Evolutionary conservation across 148 eudicot genomes (phyloP).

Genomic region (Euryodendron excelsum): DNA sequence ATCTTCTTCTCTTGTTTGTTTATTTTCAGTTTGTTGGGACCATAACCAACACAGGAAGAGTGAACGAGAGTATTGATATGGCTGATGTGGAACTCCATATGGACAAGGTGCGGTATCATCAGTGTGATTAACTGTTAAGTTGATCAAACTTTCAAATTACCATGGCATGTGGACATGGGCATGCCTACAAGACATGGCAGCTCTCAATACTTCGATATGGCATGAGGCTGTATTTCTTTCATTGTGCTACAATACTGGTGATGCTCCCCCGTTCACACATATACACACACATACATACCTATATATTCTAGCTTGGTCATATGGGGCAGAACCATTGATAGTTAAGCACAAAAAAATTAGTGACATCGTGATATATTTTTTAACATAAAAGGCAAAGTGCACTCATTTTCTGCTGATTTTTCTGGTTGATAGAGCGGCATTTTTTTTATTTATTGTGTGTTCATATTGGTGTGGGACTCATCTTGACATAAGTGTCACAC

Average conservation of each 20-base stretch:
- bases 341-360: background rate
- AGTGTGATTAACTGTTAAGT: background rate
- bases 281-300: background rate
- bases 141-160: background rate
- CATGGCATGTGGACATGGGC: background rate
- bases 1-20: background rate
- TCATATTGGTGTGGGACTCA: background rate
- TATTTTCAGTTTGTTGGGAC: background rate
- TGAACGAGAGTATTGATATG: background rate
- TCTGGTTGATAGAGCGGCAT: background rate
- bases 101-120: conserved; percentile 1
- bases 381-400: background rate
- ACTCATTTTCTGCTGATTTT: background rate
- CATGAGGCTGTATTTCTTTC: background rate
- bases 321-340: background rate
- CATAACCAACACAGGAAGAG: background rate
- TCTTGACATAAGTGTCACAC: background rate
- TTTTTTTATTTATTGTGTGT: background rate
- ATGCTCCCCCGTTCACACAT: background rate
- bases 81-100: background rate
- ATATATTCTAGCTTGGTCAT: background rate
- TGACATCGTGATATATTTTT: background rate
- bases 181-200: background rate
- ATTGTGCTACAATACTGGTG: background rate
- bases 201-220: background rate